These are phyloP conservation scores for Stromatinia cepivora DNA, from an alignment of 2,329 filamentous ascomycete species.

Conservation along the genomic window DNA sequence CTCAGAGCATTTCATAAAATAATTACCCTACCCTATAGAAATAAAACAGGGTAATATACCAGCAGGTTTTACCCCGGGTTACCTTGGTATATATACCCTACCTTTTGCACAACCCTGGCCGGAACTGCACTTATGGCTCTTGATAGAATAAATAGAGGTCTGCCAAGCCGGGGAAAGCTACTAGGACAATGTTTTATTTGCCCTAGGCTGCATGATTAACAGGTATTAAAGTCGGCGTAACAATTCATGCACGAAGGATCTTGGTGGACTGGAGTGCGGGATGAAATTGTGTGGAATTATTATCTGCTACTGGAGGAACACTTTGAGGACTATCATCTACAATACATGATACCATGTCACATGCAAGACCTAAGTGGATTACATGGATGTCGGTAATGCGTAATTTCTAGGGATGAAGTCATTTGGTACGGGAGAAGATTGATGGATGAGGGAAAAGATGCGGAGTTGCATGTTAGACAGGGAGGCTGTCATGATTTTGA, in stretches of 20 bases:
- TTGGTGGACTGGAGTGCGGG: conserved; percentile 40
- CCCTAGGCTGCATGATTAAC: conserved; percentile 48
- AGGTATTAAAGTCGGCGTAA: conserved; percentile 35
- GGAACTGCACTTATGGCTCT: conserved; percentile 51
- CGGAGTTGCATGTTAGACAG: conserved; percentile 43
- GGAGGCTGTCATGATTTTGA: conserved; percentile 31
- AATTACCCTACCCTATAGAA: too few species aligned
- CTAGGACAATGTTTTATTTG: conserved; percentile 45
- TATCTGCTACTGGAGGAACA: conserved; percentile 39
- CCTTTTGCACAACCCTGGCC: too few species aligned
- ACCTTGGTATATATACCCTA: too few species aligned
- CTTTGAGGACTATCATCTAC: conserved; percentile 35
- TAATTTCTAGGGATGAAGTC: conserved; percentile 43
- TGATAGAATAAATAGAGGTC: conserved; percentile 31
- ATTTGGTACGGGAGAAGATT: conserved; percentile 42
- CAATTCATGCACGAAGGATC: conserved; percentile 40
- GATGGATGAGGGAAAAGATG: conserved; percentile 41
- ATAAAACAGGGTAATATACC: too few species aligned
- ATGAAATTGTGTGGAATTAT: conserved; percentile 39
- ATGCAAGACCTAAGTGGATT: conserved; percentile 38
- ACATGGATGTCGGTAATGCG: conserved; percentile 42
- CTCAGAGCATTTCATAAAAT: too few species aligned
- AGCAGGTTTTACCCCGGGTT: too few species aligned
- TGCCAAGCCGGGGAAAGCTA: conserved; percentile 40
- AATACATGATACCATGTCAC: conserved; percentile 41